Percentiles rank a stretch among this genome's conserved stretches.
Conservation (phyloP, 192 early-diverging fungal species). For the Mycoemilia scoparia region DNA sequence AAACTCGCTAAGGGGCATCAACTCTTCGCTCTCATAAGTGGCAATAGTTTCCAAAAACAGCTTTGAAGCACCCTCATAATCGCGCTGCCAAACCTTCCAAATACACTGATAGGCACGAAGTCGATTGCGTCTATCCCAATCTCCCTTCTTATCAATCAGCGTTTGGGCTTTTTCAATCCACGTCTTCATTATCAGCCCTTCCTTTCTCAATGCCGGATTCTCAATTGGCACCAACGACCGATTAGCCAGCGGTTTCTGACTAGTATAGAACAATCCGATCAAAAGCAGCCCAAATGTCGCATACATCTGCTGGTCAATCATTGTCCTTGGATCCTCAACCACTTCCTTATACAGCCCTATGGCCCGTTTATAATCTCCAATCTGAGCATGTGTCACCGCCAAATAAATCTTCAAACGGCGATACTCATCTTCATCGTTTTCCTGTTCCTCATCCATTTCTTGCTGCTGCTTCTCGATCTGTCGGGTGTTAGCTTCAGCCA, state of each 20-base stretch:
- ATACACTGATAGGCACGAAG: conserved; percentile 92
- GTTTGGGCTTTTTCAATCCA: conserved; percentile 31
- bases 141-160: conserved; percentile 93
- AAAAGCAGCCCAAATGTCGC: conserved; percentile 81
- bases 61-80: conserved; percentile 84
- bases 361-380: conserved; percentile 92
- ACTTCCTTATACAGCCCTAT: conserved; percentile 62
- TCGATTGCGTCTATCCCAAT: conserved; percentile 98
- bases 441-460: no score
- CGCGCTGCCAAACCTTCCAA: conserved; percentile 79
- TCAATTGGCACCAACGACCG: no score
- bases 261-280: conserved; percentile 84
- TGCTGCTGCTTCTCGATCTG: no score
- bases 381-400: conserved; percentile 78
- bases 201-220: conserved; percentile 74
- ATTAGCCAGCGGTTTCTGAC: conserved; percentile 67
- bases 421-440: no score
- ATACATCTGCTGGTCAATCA: conserved; percentile 85
- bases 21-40: conserved; percentile 89
- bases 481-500: no score
- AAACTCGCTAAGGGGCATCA: conserved; percentile 96
- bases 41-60: conserved; percentile 87
- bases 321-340: conserved; percentile 66
- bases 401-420: conserved; percentile 72
- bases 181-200: conserved; percentile 27